phyloP scores from a whole-genome alignment of 2,329 filamentous ascomycete genomes.

The Fusarium albidum region DNA sequence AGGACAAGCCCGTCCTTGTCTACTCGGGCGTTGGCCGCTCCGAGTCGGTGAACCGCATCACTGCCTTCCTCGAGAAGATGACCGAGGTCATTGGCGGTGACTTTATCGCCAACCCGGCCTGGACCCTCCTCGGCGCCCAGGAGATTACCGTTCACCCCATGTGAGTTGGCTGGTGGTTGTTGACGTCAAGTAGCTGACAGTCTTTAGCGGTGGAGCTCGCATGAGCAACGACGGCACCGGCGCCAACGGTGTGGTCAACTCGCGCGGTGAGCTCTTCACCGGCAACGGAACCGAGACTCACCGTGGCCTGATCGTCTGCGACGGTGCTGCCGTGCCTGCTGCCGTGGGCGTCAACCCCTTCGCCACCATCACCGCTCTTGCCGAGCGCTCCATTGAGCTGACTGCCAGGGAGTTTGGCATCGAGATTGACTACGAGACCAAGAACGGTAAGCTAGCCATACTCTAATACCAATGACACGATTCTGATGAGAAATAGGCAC shows the following conservation, averaged over 20 bases:
- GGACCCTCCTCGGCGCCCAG: constrained; percentile 62
- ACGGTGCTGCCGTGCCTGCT: constrained; percentile 68
- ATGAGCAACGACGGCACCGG: constrained; percentile 69
- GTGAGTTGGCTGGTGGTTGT: not conserved
- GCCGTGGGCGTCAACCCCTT: constrained; percentile 73
- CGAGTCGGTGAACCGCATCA: constrained; percentile 61
- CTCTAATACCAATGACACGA: not conserved
- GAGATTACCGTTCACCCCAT: constrained; percentile 71
- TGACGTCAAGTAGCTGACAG: not conserved
- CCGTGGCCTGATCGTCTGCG: constrained; percentile 66
- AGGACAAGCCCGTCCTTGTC: constrained; percentile 67
- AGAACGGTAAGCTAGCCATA: constrained; percentile 29
- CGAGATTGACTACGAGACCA: constrained; percentile 25
- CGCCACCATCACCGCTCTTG: constrained; percentile 74
- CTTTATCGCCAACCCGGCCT: constrained; percentile 66
- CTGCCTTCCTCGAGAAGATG: constrained; percentile 60
- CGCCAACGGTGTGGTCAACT: constrained; percentile 65
- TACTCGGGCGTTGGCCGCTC: constrained; percentile 67
- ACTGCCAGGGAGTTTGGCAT: constrained; percentile 17
- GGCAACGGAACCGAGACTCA: constrained; percentile 61
- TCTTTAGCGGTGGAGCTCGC: constrained; percentile 60
- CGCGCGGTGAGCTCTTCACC: constrained; percentile 66
- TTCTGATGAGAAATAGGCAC: not conserved
- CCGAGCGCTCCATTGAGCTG: constrained; percentile 66
- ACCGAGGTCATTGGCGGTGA: constrained; percentile 67